Evolutionary conservation across 345 rosid species (phyloP), one percentile per base, ranked within the genome.

Genomic region (Eutrema japonicum): DNA sequence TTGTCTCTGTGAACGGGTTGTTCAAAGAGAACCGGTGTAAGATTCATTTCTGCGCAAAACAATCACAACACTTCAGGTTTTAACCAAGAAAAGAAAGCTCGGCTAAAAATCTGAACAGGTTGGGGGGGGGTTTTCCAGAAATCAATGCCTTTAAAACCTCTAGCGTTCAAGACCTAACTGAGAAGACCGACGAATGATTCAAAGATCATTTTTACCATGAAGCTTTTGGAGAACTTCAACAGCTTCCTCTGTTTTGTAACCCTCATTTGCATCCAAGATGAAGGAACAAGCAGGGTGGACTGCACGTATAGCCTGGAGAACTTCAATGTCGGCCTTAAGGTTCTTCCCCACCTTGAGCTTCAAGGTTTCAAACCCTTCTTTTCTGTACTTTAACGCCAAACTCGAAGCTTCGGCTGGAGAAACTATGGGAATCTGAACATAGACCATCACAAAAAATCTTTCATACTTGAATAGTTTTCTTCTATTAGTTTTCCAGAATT

Each of bases 231-330:
- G 91, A 81, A 89, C 96, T 80, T 83, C 82, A 76, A 95, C 79
- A 70, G 97, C 97, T 80, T 89, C 96, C 57, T 85, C 73, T 6
- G 89, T 74, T 41, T 68, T 84, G 75, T 91, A 94, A 33, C 98
- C 98, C 79, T 94, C 97, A 68, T 94, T 94, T 66, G 98, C 98
- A 78, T 94, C 98, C 85, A 94, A 77, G 72, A 94, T 89, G 77
- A 91, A 91, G 16, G 81, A 86, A 77, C 93, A 91, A 75, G 82
- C 71, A 51, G 97, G 93, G 60, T 88, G 90, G 33, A 71, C 96
- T 7, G 33, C 83, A 35, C 93, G 90, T 81, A 91, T 91, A 12
- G 97, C 97, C 79, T 81, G 93, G 61, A 94, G 89, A 79, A 88
- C 95, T 70, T 94, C 78, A 18, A 91, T 80, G 80, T 91, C 98